A percentile compares a stretch with the other conserved stretches of the same genome.
These are phyloP conservation scores for Fraxinus cuspidata DNA, from an alignment of 257 asterid species.

Conservation along the genomic window DNA sequence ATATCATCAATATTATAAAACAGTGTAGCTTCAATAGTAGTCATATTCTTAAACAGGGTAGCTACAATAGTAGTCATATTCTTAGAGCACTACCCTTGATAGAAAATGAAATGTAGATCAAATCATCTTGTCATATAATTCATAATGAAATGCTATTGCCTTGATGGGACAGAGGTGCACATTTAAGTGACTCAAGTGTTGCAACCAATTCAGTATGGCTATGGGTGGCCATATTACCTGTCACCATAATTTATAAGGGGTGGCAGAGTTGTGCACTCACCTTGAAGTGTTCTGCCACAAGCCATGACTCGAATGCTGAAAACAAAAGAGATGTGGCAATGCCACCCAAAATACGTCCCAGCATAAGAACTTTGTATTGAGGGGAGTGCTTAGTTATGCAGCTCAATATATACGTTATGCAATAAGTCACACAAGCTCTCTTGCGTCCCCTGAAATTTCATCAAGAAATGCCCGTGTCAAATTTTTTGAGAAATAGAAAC, in stretches of 20 bases:
- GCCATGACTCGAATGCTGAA: slow-evolving; percentile 15
- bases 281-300: slow-evolving; percentile 20
- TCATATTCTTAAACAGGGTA: background rate
- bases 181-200: too few relatives aligned
- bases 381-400: background rate
- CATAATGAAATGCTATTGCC: too few relatives aligned
- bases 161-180: too few relatives aligned
- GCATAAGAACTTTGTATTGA: background rate
- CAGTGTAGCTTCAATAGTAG: background rate
- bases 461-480: background rate
- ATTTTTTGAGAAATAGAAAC: background rate
- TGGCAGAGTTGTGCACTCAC: background rate
- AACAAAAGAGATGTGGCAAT: slow-evolving; percentile 7
- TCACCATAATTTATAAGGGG: too few relatives aligned
- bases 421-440: slow-evolving; percentile 4
- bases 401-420: slow-evolving; percentile 4
- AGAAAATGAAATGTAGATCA: too few relatives aligned
- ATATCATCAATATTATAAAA: background rate
- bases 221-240: too few relatives aligned
- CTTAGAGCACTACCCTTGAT: too few relatives aligned
- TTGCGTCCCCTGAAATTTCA: background rate
- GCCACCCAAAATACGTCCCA: slow-evolving; percentile 5
- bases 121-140: too few relatives aligned
- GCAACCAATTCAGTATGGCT: too few relatives aligned
- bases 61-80: background rate